phyloP scores from a whole-genome alignment of 2,329 filamentous ascomycete genomes.

The Clonostachys sp. region DNA sequence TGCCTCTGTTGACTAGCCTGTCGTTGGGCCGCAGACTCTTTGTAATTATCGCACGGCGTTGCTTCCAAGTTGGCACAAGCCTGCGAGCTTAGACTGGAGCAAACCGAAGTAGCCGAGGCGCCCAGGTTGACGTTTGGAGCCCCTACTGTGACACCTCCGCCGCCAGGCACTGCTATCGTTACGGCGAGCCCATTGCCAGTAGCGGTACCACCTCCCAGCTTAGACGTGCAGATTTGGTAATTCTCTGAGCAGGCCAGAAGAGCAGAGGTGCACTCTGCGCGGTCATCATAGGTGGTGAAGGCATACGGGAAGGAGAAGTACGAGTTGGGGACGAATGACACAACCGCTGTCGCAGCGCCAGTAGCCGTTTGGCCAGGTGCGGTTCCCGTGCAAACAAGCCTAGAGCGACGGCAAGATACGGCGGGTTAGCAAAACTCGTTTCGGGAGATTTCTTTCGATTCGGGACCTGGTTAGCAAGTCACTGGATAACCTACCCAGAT shows the following conservation, averaged over 20 bases:
- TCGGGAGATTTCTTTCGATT: too few relatives aligned
- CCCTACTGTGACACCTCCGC: constrained; percentile 46
- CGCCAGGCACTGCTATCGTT: constrained; percentile 50
- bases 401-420: constrained; percentile 11
- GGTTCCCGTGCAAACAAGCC: constrained; percentile 51
- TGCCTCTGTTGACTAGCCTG: too few relatives aligned
- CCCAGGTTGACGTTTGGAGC: constrained; percentile 32
- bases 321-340: constrained; percentile 49
- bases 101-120: constrained; percentile 45
- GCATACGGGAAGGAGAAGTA: constrained; percentile 60
- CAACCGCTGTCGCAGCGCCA: constrained; percentile 27
- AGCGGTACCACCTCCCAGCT: constrained; percentile 28
- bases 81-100: constrained; percentile 46
- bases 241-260: constrained; percentile 46
- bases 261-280: constrained; percentile 46
- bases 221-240: constrained; percentile 46
- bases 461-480: too few relatives aligned
- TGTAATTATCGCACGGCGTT: constrained; percentile 27
- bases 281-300: constrained; percentile 44
- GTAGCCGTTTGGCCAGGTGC: constrained; percentile 28
- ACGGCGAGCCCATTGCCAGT: constrained; percentile 38
- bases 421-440: constrained; percentile 3
- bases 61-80: constrained; percentile 42
- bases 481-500: constrained; percentile 29
- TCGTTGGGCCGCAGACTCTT: constrained; percentile 2